phyloP scores from a whole-genome alignment of 2,329 filamentous ascomycete genomes.

The Penicillium sp. region DNA sequence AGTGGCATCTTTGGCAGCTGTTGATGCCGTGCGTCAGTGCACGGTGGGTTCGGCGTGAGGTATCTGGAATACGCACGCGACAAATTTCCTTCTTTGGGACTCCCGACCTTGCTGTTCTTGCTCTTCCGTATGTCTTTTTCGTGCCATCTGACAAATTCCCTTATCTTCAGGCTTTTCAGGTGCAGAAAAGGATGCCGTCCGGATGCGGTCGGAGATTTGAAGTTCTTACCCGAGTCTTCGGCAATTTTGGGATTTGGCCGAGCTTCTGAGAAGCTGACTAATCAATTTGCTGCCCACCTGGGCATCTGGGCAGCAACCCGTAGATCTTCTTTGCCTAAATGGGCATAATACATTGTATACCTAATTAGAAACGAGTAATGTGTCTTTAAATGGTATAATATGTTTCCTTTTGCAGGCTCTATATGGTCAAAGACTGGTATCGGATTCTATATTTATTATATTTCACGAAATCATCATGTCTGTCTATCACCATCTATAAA shows the following conservation, averaged over 20 bases:
- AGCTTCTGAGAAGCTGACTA: neutral
- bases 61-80: conserved; percentile 21
- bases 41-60: neutral
- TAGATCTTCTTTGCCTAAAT: too few species aligned
- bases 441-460: neutral
- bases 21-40: neutral
- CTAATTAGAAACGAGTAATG: neutral
- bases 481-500: conserved; percentile 1
- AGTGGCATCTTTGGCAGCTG: conserved; percentile 39
- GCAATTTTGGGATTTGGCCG: neutral
- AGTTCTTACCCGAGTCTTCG: neutral
- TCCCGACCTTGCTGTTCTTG: conserved; percentile 11
- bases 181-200: neutral
- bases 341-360: neutral
- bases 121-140: conserved; percentile 14
- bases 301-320: too few species aligned
- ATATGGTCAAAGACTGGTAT: neutral
- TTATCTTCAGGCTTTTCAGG: neutral
- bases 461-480: neutral
- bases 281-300: neutral
- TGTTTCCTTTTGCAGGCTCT: neutral
- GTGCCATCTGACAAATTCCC: conserved; percentile 11
- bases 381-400: neutral
- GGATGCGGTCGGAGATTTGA: neutral
- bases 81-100: conserved; percentile 24